These are phyloP conservation scores for Gloeophyllum trabeum DNA, from an alignment of 768 basidiomycete genomes.

Conservation along the genomic window DNA sequence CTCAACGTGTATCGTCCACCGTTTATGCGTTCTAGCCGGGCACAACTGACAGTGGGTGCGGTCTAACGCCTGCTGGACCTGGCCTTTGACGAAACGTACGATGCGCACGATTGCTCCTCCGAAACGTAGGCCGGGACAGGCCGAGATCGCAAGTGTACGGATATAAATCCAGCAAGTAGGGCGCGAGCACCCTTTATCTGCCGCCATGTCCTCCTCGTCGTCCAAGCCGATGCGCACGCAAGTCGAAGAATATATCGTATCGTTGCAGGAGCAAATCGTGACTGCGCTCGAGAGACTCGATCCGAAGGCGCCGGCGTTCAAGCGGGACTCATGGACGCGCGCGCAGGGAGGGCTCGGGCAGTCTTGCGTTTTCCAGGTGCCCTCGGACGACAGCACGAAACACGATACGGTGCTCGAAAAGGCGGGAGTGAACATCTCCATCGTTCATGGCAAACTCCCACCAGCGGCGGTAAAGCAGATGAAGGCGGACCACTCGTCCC, in stretches of 20 bases:
- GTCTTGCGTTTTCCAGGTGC: constrained; percentile 70
- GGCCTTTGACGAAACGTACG: too few relatives aligned
- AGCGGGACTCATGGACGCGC: constrained; percentile 73
- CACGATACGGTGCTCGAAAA: constrained; percentile 70
- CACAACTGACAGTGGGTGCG: too few relatives aligned
- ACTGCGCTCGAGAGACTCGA: constrained; percentile 70
- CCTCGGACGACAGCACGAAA: constrained; percentile 13
- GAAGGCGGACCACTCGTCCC: constrained; percentile 80
- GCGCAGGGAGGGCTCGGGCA: constrained; percentile 64
- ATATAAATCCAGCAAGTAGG: too few relatives aligned
- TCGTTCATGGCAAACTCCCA: constrained; percentile 83
- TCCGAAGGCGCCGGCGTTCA: constrained; percentile 56
- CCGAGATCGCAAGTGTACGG: too few relatives aligned
- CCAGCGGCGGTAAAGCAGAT: constrained; percentile 89
- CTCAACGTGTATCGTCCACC: too few relatives aligned
- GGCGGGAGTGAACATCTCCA: constrained; percentile 89
- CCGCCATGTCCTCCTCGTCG: not conserved
- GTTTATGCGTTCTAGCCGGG: too few relatives aligned
- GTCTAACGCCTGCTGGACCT: too few relatives aligned
- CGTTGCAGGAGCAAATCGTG: constrained; percentile 76
- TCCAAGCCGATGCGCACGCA: constrained; percentile 53
- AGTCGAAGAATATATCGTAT: constrained; percentile 65
- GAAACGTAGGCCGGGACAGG: too few relatives aligned
- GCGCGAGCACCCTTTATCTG: too few relatives aligned
- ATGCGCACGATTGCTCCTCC: too few relatives aligned